These are phyloP conservation scores for Biscogniauxia marginata DNA, from an alignment of 2,329 filamentous ascomycete species.

Conservation along the genomic window DNA sequence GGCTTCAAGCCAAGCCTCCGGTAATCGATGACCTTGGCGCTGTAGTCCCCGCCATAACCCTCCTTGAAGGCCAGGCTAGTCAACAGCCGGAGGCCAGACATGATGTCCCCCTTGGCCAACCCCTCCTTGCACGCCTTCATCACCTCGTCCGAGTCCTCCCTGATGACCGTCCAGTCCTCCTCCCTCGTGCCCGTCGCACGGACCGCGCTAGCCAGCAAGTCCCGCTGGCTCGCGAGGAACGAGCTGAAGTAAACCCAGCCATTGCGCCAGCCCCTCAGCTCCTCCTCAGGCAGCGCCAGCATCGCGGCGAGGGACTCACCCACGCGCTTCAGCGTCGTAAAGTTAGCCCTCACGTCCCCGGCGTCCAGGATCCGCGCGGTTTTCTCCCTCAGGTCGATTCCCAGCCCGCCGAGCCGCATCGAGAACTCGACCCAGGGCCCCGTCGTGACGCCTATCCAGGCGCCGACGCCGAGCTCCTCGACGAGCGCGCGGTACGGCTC, in stretches of 20 bases:
- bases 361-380: constrained; percentile 32
- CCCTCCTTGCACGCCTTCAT: constrained; percentile 11
- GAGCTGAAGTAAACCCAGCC: constrained; percentile 34
- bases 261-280: constrained; percentile 31
- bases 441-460: constrained; percentile 33
- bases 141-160: constrained; percentile 21
- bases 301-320: constrained; percentile 36
- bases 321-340: constrained; percentile 31
- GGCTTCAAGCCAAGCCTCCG: constrained; percentile 25
- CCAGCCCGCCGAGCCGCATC: constrained; percentile 28
- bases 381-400: constrained; percentile 31
- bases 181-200: constrained; percentile 31
- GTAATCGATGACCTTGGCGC: constrained; percentile 29
- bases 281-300: constrained; percentile 34
- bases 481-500: constrained; percentile 25
- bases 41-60: constrained; percentile 33
- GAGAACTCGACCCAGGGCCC: constrained; percentile 37
- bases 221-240: constrained; percentile 34
- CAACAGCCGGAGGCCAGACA: constrained; percentile 17
- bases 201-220: constrained; percentile 35
- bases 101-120: constrained; percentile 12
- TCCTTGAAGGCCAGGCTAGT: constrained; percentile 31
- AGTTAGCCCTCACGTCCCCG: constrained; percentile 29
- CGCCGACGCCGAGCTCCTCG: constrained; percentile 30
- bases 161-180: constrained; percentile 29